Conservation (phyloP, 2,329 filamentous ascomycete genomes). For the Diaporthe ampelina region DNA sequence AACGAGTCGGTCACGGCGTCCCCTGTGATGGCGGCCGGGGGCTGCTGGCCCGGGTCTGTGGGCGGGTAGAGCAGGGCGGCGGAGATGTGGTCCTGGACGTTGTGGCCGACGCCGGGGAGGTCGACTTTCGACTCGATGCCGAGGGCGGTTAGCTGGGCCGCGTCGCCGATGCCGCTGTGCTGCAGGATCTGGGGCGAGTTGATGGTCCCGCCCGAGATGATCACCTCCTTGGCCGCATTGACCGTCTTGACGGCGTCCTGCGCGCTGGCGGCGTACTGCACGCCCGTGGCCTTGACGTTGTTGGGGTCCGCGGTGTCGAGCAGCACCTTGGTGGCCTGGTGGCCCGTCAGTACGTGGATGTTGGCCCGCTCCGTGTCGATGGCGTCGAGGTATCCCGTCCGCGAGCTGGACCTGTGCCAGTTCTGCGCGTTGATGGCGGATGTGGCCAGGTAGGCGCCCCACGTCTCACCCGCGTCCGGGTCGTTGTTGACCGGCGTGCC, state of each 20-base stretch:
- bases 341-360: conserved; percentile 28
- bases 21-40: conserved; percentile 18
- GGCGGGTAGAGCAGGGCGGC: conserved; percentile 25
- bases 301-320: conserved; percentile 21
- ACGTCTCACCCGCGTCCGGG: conserved; percentile 27
- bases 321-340: conserved; percentile 32
- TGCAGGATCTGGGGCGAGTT: conserved; percentile 34
- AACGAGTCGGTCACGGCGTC: conserved; percentile 28
- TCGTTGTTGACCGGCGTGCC: conserved; percentile 19
- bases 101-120: conserved; percentile 35
- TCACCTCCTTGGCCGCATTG: conserved; percentile 35
- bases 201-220: conserved; percentile 32
- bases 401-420: conserved; percentile 37
- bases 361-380: conserved; percentile 25
- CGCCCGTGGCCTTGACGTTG: conserved; percentile 26
- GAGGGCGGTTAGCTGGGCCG: neutral
- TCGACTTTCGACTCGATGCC: conserved; percentile 32
- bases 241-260: conserved; percentile 10
- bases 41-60: neutral
- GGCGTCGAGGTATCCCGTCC: conserved; percentile 31
- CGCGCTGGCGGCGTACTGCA: conserved; percentile 19
- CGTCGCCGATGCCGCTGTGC: conserved; percentile 37
- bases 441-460: conserved; percentile 32
- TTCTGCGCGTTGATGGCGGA: conserved; percentile 25
- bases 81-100: conserved; percentile 35